Evolutionary conservation across 108 stramenopile genomes (phyloP).

Genomic region (Mayamaea pseudoterrestris): DNA sequence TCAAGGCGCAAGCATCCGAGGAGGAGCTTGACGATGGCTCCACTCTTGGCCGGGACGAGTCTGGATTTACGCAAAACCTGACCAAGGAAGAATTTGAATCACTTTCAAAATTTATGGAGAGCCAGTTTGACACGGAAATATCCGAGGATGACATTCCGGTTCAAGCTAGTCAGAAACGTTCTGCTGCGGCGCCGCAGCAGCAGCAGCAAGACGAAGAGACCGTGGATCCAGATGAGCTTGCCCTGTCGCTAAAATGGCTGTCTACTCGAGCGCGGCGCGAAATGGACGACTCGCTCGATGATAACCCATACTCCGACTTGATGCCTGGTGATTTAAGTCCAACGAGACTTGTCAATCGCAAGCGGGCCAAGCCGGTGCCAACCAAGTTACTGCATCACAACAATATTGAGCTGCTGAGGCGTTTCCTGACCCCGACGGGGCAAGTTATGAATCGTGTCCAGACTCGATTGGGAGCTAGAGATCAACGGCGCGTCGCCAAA

Average conservation of each 20-base stretch:
- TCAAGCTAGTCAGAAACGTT: conserved; percentile 1
- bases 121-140: conserved; percentile 31
- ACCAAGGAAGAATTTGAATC: conserved; percentile 43
- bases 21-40: conserved; percentile 19
- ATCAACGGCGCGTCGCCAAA: conserved; percentile 71
- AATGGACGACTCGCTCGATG: conserved; percentile 35
- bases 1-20: conserved; percentile 21
- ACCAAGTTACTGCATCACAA: conserved; percentile 62
- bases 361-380: conserved; percentile 53
- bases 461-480: conserved; percentile 66
- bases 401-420: conserved; percentile 48
- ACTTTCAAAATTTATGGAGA: conserved; percentile 38
- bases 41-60: conserved; percentile 16
- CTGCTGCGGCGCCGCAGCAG: not conserved
- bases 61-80: conserved; percentile 31
- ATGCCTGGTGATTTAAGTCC: conserved; percentile 66
- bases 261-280: conserved; percentile 24
- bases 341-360: conserved; percentile 55
- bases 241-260: conserved; percentile 44
- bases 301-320: conserved; percentile 67
- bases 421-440: conserved; percentile 66
- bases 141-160: conserved; percentile 45
- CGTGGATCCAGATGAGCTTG: conserved; percentile 16
- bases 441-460: conserved; percentile 76
- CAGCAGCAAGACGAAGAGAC: conserved; percentile 26